phyloP scores from a whole-genome alignment of 108 stramenopile genomes.

The Fistulifera pelliculosa region DNA sequence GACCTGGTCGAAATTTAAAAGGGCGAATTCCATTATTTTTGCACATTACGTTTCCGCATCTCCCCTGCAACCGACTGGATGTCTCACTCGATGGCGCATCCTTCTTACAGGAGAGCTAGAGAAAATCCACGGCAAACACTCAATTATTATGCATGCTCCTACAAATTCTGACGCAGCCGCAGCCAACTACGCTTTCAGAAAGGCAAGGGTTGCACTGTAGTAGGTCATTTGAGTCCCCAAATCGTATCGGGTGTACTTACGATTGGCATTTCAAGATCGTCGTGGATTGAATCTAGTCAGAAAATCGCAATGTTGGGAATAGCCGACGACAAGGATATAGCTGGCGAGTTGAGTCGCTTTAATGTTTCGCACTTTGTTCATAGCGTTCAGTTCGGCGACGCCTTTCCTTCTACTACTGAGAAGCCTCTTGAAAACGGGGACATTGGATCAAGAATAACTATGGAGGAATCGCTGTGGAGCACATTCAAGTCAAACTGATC shows the following conservation, averaged over 20 bases:
- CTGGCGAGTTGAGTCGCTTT: constrained; percentile 20
- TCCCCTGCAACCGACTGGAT: constrained; percentile 48
- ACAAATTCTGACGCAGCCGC: constrained; percentile 11
- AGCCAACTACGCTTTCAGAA: constrained; percentile 25
- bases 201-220: constrained; percentile 39
- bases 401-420: constrained; percentile 32
- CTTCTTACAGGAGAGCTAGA: neutral
- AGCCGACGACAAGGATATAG: neutral
- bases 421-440: constrained; percentile 45
- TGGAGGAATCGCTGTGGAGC: constrained; percentile 56
- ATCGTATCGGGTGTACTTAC: constrained; percentile 35
- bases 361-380: constrained; percentile 69
- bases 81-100: constrained; percentile 46
- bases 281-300: constrained; percentile 23
- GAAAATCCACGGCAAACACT: constrained; percentile 7
- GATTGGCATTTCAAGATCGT: constrained; percentile 17
- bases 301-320: constrained; percentile 2
- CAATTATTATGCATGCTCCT: constrained; percentile 5
- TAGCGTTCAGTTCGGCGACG: constrained; percentile 57
- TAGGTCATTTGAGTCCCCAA: constrained; percentile 21
- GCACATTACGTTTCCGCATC: constrained; percentile 68
- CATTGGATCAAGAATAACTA: constrained; percentile 55
- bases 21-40: constrained; percentile 35
- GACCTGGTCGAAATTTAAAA: neutral
- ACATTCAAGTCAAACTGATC: constrained; percentile 59